Conservation (phyloP, 768 basidiomycete genomes). For the Agaricus subrufescens region DNA sequence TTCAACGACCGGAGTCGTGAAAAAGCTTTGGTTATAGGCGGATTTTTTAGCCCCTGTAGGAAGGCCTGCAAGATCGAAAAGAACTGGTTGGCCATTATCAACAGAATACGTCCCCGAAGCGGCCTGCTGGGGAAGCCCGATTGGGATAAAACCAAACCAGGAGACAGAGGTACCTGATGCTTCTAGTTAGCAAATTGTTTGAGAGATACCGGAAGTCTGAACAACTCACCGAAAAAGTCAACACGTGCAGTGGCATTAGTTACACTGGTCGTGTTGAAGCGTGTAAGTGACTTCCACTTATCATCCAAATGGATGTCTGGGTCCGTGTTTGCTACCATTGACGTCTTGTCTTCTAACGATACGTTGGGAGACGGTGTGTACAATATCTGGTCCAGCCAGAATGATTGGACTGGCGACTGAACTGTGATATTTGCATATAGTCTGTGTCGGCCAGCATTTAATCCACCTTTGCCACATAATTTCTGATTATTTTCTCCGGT, state of each 20-base stretch:
- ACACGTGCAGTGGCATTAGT: constrained; percentile 14
- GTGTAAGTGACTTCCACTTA: constrained; percentile 18
- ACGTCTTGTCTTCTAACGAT: constrained; percentile 12
- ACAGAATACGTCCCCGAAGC: neutral
- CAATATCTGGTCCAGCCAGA: constrained; percentile 24
- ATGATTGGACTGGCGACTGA: constrained; percentile 15
- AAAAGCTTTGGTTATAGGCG: constrained; percentile 18
- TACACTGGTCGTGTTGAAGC: constrained; percentile 15
- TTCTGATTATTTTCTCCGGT: constrained; percentile 21
- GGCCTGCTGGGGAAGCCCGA: neutral
- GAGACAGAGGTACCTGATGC: constrained; percentile 10
- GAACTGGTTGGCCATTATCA: neutral
- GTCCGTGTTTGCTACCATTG: constrained; percentile 18
- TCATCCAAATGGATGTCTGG: constrained; percentile 15
- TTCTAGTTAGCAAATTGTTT: constrained; percentile 12
- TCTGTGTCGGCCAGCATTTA: constrained; percentile 22
- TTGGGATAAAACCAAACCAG: constrained; percentile 12
- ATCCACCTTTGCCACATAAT: constrained; percentile 15
- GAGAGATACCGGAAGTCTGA: neutral
- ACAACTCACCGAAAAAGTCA: constrained; percentile 19
- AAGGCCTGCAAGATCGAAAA: constrained; percentile 19
- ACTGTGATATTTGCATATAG: constrained; percentile 15
- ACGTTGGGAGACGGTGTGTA: constrained; percentile 19
- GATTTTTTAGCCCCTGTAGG: neutral
- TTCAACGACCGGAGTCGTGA: constrained; percentile 17